phyloP scores from a whole-genome alignment of 2,329 filamentous ascomycete genomes.

The Pleomassaria siparia region DNA sequence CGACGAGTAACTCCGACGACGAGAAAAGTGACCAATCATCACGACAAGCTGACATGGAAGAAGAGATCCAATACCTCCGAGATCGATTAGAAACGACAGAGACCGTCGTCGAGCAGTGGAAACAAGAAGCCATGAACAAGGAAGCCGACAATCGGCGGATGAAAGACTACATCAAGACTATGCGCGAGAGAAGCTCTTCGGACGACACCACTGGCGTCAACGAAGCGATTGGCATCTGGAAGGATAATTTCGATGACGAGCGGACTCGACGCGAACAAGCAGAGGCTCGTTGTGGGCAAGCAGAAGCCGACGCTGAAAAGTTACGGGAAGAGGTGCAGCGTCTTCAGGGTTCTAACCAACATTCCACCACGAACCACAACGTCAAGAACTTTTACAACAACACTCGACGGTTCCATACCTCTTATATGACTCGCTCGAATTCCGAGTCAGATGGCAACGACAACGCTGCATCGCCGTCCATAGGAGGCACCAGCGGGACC shows the following conservation, averaged over 20 bases:
- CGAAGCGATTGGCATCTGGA: constrained; percentile 74
- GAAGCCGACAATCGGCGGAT: constrained; percentile 86
- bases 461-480: constrained; percentile 24
- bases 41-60: constrained; percentile 70
- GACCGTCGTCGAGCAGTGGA: constrained; percentile 78
- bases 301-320: constrained; percentile 82
- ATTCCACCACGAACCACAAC: constrained; percentile 40
- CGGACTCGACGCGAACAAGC: constrained; percentile 84
- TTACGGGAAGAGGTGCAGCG: constrained; percentile 83
- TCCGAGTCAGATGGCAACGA: constrained; percentile 45
- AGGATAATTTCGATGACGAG: constrained; percentile 90
- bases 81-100: constrained; percentile 85
- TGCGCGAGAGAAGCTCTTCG: constrained; percentile 51
- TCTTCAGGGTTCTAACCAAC: constrained; percentile 52
- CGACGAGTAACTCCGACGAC: constrained; percentile 53
- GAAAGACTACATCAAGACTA: constrained; percentile 73
- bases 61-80: constrained; percentile 80
- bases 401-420: constrained; percentile 42
- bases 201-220: constrained; percentile 42
- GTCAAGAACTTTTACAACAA: constrained; percentile 41
- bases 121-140: constrained; percentile 73
- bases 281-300: constrained; percentile 83
- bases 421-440: constrained; percentile 40
- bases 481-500: constrained; percentile 58
- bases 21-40: constrained; percentile 56